Base-by-base conservation (phyloP, 306 rosid species). In the Mucuna pruriens region DNA sequence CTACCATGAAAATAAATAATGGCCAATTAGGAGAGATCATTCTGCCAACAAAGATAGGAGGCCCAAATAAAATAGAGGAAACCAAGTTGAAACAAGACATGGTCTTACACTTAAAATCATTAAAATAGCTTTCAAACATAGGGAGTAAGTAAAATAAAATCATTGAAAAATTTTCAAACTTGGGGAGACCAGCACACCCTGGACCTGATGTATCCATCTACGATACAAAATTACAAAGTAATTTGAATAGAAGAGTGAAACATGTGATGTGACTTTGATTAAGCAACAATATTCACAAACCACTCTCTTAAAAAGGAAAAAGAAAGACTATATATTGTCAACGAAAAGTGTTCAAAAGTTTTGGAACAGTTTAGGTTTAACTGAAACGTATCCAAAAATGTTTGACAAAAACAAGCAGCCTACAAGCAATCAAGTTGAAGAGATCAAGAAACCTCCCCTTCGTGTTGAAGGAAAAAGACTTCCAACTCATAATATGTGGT, bases 391-490 rank as follows among this genome's bases (percentile, higher is more conserved):
- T 46, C 70, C 34, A 5, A 62, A 13, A 15, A 42, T 15, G 38
- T 71, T 39, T 61, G 39, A 52, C 48, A 71, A 77, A 39, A 79
- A 40, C 25, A 55, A 2, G 15, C 64, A 65, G 10, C 33, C 12
- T 26, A 33, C 52, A 80, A 71, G 78, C 44, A 45, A 45, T 40
- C 48, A 52, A 52, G 78, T 74, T 74, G 12, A 68, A 79, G 20
- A 31, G 20, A 38, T 54, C 19, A 76, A 62, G 44, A 42, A 58
- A 39, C 22, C 23, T 63, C 5, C 20, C 48, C 49, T 51, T 67
- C 33, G 33, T 76, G 52, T 9, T 62, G 12, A 33, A 33, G 69
- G 31, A 45, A 31, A 60, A 82, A 22, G 16, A n/a, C 72, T 58
- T 57, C 46, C 46, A 69, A n/a, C 20, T 44, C 36, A 22, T 10